phyloP scores from a whole-genome alignment of 202 grass and related monocot genomes.

The Elaeis oleifera region DNA sequence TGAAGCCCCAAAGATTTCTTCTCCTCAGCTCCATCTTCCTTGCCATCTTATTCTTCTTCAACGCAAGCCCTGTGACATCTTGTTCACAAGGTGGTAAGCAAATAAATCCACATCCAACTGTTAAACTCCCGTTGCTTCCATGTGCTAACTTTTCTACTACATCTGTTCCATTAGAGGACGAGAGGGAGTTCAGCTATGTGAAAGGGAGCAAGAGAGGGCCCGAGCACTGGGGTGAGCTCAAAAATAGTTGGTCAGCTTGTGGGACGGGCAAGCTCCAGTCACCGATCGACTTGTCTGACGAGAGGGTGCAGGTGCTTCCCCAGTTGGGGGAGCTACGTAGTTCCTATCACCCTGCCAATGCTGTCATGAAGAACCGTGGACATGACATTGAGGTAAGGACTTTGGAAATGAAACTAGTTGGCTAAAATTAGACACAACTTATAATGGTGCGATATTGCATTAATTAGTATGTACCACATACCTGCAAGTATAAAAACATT shows the following conservation, averaged over 20 bases:
- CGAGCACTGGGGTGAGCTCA: slow-evolving; percentile 4
- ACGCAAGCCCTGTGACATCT: not conserved
- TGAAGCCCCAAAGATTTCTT: no score
- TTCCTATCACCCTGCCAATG: not conserved
- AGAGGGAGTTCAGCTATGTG: slow-evolving; percentile 11
- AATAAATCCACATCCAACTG: not conserved
- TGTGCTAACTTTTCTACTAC: not conserved
- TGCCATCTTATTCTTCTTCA: no score
- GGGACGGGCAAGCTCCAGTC: not conserved
- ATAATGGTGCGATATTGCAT: no score
- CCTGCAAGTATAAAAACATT: no score
- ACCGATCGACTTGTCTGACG: not conserved
- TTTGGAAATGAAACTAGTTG: no score
- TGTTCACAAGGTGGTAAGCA: not conserved
- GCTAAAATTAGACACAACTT: no score
- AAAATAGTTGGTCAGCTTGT: not conserved
- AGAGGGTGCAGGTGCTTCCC: not conserved
- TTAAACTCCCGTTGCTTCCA: not conserved
- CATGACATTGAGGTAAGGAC: not conserved
- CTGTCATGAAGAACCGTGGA: slow-evolving; percentile 8
- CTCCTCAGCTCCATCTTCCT: no score
- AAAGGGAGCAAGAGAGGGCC: not conserved
- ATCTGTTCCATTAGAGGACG: not conserved
- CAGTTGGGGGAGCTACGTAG: not conserved
- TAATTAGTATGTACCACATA: no score